Evolutionary conservation across 371 early-diverging fungal species (phyloP).

Genomic region (Apophysomyces variabilis): DNA sequence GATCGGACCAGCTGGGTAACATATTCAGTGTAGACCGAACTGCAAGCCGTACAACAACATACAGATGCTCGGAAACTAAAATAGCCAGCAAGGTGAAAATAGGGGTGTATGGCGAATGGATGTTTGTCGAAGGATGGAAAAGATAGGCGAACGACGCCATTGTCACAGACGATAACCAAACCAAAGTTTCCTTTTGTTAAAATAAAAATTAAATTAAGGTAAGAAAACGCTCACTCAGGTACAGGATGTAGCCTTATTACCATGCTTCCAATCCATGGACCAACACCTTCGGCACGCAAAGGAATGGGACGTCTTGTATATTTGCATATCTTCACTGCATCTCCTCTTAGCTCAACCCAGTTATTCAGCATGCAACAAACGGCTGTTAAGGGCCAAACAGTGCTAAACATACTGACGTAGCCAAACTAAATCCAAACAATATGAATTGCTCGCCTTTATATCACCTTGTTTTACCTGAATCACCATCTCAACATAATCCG

Average conservation of each 20-base stretch:
- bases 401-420: slow-evolving; percentile 85
- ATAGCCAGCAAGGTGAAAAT: slow-evolving; percentile 45
- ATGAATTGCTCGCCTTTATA: neutral
- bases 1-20: slow-evolving; percentile 46
- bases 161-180: slow-evolving; percentile 79
- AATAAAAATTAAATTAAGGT: neutral
- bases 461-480: slow-evolving; percentile 67
- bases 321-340: slow-evolving; percentile 86
- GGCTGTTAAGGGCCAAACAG: slow-evolving; percentile 84
- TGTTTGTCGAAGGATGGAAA: slow-evolving; percentile 58
- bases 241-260: slow-evolving; percentile 21
- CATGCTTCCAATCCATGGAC: slow-evolving; percentile 84
- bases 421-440: slow-evolving; percentile 66
- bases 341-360: slow-evolving; percentile 86
- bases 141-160: slow-evolving; percentile 77
- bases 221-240: neutral
- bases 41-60: slow-evolving; percentile 30
- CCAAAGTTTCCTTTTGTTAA: slow-evolving; percentile 34
- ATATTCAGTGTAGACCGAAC: slow-evolving; percentile 34
- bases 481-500: slow-evolving; percentile 92
- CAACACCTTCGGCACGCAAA: slow-evolving; percentile 77
- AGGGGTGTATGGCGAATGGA: slow-evolving; percentile 50
- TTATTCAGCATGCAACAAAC: slow-evolving; percentile 84
- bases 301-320: slow-evolving; percentile 83
- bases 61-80: slow-evolving; percentile 51